Evolutionary conservation across 2,329 filamentous ascomycete genomes (phyloP), one percentile per base, ranked within the genome.

Genomic region (Fusarium xylarioides): DNA sequence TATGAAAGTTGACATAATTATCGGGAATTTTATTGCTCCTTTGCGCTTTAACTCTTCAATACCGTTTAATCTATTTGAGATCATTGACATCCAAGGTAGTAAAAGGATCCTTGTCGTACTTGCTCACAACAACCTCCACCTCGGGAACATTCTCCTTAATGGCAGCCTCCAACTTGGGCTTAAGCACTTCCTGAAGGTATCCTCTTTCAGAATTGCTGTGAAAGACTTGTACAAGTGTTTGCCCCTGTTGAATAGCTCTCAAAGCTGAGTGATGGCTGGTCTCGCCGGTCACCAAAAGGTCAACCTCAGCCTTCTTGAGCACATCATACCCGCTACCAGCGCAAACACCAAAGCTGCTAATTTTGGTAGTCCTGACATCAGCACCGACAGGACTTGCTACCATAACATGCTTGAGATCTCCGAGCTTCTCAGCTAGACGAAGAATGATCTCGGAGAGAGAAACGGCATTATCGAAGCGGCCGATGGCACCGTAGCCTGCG

Each of bases 121-220:
- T 87, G 81, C 95, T 98, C 54, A 97, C 89, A 64, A 91, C 81
- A 19, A 98, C 91, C 63, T 89, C 85, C 23, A 91, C 88, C 28
- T 85, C 84, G 4, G 78, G 76, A 44, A 80, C 79, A 73, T 88
- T 87, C 54, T 85, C 82, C 59, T 82, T 83, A 38, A 97, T 81
- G 67, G 85, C 82, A 43, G 85, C 84, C 76, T 90, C 85, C 76
- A 98, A 83, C 80, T 91, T 89, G 23, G 86, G 85, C 76, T 88
- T 87, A 84, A 99, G 87, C 52, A 93, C 90, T 66, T 91, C 87
- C 66, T 87, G 87, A 77, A 99, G 82, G 79, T 95, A 99, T 0
- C 90, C 91, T 40, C 96, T 86, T 85, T 99, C 96, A 0, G 93
- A 96, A 81, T 98, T 98, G 76, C 93, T 95, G 81, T 99, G 96